Percentiles rank a stretch among this genome's conserved stretches.
Evolutionary conservation across 192 early-diverging fungal genomes (phyloP).

Genomic region (Backusella parvicylindrica): DNA sequence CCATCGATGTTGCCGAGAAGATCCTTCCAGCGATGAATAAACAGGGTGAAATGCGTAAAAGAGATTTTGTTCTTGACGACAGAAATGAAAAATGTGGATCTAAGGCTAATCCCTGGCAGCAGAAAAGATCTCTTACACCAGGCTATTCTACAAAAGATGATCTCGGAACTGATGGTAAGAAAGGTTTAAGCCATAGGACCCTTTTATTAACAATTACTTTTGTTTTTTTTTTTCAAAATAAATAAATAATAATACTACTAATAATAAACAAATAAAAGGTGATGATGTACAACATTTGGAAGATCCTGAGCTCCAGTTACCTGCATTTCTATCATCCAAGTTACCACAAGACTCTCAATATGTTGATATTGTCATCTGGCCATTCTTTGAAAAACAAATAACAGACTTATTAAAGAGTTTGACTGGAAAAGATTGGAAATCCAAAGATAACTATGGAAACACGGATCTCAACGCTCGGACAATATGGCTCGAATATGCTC

Average conservation of each 20-base stretch:
- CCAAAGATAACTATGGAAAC: slow-evolving; percentile 9
- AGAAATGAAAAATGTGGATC: neutral
- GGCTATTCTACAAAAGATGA: slow-evolving; percentile 53
- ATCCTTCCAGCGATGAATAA: slow-evolving; percentile 27
- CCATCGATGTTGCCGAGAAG: neutral
- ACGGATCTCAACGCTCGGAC: slow-evolving; percentile 27
- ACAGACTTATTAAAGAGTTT: slow-evolving; percentile 25
- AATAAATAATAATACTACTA: too few relatives aligned
- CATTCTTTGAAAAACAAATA: slow-evolving; percentile 42
- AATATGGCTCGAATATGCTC: slow-evolving; percentile 31
- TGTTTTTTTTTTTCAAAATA: neutral
- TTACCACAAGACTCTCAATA: slow-evolving; percentile 30
- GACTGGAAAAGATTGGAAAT: slow-evolving; percentile 19
- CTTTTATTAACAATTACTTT: neutral
- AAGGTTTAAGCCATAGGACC: neutral
- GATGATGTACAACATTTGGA: slow-evolving; percentile 47
- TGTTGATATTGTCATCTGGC: slow-evolving; percentile 41
- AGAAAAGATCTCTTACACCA: slow-evolving; percentile 21
- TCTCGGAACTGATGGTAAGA: slow-evolving; percentile 33
- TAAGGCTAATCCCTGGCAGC: neutral
- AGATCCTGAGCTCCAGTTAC: slow-evolving; percentile 32
- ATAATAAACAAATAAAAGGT: slow-evolving; percentile 29
- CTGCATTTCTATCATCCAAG: slow-evolving; percentile 41
- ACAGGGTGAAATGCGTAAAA: slow-evolving; percentile 30
- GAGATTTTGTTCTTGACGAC: neutral